phyloP scores from a whole-genome alignment of 768 basidiomycete genomes.

The Coprinellus micaceus region DNA sequence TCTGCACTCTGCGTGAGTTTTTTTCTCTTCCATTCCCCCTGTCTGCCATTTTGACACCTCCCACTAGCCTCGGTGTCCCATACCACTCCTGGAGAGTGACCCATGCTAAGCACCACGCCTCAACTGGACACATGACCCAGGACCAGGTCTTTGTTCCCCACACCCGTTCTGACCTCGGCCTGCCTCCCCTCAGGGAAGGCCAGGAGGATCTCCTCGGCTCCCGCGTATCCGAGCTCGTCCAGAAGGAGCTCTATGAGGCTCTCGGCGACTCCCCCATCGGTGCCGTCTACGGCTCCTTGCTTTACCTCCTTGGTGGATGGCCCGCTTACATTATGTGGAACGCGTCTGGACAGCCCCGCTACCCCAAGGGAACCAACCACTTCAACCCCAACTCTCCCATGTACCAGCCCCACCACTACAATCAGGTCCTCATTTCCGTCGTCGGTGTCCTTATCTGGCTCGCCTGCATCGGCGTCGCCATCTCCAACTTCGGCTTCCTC shows the following conservation, averaged over 20 bases:
- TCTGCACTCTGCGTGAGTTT: slow-evolving; percentile 78
- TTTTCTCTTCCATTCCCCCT: slow-evolving; percentile 16
- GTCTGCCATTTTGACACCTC: slow-evolving; percentile 16
- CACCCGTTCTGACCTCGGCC: slow-evolving; percentile 72
- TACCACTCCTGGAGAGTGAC: slow-evolving; percentile 96
- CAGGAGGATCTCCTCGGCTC: slow-evolving; percentile 63
- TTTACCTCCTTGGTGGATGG: slow-evolving; percentile 79
- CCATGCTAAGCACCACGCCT: slow-evolving; percentile 94
- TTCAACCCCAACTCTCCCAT: slow-evolving; percentile 76
- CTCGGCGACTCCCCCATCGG: slow-evolving; percentile 88
- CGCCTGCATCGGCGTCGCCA: slow-evolving; percentile 49
- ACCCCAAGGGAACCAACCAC: slow-evolving; percentile 80
- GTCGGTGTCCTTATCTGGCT: slow-evolving; percentile 78
- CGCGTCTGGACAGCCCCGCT: slow-evolving; percentile 79
- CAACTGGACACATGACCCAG: slow-evolving; percentile 87
- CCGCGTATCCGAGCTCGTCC: slow-evolving; percentile 61
- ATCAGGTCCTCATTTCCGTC: slow-evolving; percentile 78
- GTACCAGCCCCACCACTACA: slow-evolving; percentile 78
- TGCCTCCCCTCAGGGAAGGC: slow-evolving; percentile 64
- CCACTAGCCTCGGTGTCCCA: slow-evolving; percentile 79
- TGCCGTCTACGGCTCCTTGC: slow-evolving; percentile 47
- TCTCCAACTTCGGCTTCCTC: slow-evolving; percentile 59
- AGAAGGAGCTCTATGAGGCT: slow-evolving; percentile 77
- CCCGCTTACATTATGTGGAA: slow-evolving; percentile 79
- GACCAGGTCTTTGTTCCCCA: slow-evolving; percentile 95